phyloP scores from a whole-genome alignment of 1,139 yeast genomes.

The Candida labiduridarum region DNA sequence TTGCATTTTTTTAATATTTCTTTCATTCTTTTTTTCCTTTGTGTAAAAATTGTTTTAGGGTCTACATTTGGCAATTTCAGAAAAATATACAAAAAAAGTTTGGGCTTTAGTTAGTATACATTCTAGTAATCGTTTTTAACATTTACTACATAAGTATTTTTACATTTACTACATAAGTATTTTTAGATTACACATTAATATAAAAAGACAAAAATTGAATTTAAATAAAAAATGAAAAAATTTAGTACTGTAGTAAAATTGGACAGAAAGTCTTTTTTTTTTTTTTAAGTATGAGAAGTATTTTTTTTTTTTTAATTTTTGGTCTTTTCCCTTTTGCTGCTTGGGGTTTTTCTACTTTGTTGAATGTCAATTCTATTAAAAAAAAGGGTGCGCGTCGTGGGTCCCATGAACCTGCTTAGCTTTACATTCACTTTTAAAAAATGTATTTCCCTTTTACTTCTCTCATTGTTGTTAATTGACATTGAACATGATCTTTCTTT shows the following conservation, averaged over 20 bases:
- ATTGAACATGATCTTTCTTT: no score
- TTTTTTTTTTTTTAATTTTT: background rate
- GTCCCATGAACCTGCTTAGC: background rate
- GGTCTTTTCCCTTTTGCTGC: no score
- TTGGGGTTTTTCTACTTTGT: no score
- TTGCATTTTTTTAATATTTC: background rate
- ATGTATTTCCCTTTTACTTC: no score
- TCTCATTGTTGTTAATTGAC: no score
- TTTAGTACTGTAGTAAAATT: no score
- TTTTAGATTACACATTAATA: background rate
- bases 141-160: background rate
- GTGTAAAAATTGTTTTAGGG: conserved; percentile 2
- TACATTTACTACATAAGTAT: background rate
- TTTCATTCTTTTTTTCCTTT: background rate
- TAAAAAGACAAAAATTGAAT: background rate
- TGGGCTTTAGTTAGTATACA: background rate
- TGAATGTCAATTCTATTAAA: background rate
- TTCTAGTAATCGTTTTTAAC: background rate
- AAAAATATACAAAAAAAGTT: background rate
- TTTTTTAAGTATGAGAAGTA: background rate
- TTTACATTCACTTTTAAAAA: background rate
- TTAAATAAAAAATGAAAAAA: background rate
- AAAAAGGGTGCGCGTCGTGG: no score
- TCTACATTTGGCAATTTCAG: conserved; percentile 2
- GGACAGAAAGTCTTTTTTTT: background rate